phyloP scores from a whole-genome alignment of 2,329 filamentous ascomycete genomes.

The Aspergillus brasiliensis region DNA sequence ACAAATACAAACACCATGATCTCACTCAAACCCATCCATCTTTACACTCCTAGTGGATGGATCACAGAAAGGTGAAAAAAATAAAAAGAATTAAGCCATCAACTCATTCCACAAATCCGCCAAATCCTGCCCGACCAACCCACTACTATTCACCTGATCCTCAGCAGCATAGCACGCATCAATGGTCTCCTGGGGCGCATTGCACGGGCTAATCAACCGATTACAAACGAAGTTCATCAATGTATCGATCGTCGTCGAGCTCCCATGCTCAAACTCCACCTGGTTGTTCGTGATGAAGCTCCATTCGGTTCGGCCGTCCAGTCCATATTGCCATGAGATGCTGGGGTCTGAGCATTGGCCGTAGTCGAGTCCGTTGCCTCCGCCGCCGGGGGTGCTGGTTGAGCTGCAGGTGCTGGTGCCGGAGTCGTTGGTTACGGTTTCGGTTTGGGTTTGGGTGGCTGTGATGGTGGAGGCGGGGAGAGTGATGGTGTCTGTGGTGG shows the following conservation, averaged over 20 bases:
- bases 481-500: neutral
- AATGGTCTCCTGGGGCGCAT: slow-evolving; percentile 20
- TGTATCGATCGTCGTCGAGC: slow-evolving; percentile 12
- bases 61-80: neutral
- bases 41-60: neutral
- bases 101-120: slow-evolving; percentile 24
- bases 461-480: too few relatives aligned
- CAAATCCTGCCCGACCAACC: slow-evolving; percentile 16
- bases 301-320: slow-evolving; percentile 9
- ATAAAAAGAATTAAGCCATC: slow-evolving; percentile 15
- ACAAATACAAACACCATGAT: too few relatives aligned
- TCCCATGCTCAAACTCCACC: slow-evolving; percentile 16
- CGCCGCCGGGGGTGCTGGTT: neutral
- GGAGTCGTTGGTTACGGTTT: neutral
- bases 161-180: slow-evolving; percentile 17
- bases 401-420: neutral
- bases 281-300: slow-evolving; percentile 19
- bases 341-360: slow-evolving; percentile 8
- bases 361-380: neutral
- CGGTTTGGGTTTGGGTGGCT: neutral
- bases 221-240: slow-evolving; percentile 20
- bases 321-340: slow-evolving; percentile 18
- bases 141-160: slow-evolving; percentile 6
- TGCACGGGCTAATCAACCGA: slow-evolving; percentile 20
- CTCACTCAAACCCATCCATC: too few relatives aligned